Percentiles rank a stretch among this genome's conserved stretches.
These are phyloP conservation scores for Aspergillus baeticus DNA, from an alignment of 495 filamentous ascomycete genomes.

Conservation along the genomic window DNA sequence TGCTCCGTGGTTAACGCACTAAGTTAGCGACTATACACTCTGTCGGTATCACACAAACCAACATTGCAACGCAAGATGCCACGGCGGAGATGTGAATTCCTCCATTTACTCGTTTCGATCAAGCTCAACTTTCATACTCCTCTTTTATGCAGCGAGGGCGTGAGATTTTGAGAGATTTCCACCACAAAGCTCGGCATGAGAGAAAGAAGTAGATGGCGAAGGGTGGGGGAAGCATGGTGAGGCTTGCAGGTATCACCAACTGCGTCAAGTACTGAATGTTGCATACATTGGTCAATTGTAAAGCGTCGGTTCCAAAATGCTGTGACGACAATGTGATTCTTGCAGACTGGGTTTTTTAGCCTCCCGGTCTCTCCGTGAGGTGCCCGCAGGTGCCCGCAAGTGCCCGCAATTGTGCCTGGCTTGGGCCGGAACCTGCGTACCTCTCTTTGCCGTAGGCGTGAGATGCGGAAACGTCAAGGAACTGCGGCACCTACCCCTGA, in stretches of 20 bases:
- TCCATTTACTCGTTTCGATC: constrained; percentile 9
- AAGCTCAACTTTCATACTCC: background rate
- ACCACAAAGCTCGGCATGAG: constrained; percentile 5
- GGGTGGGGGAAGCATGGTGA: constrained; percentile 4
- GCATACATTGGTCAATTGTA: constrained; percentile 17
- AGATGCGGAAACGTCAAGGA: constrained; percentile 18
- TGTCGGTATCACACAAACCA: constrained; percentile 26
- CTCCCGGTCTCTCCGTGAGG: constrained; percentile 1
- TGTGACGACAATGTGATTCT: constrained; percentile 27
- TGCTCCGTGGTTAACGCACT: constrained; percentile 15
- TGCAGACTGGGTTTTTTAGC: constrained; percentile 22
- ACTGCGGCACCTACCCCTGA: constrained; percentile 20
- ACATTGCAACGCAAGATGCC: constrained; percentile 6
- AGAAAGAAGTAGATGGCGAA: constrained; percentile 6
- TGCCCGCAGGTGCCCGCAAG: too few species aligned
- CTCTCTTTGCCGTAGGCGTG: constrained; percentile 13
- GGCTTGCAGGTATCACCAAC: constrained; percentile 38
- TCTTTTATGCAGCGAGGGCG: background rate
- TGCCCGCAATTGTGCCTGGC: constrained; percentile 20
- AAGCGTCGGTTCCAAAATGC: constrained; percentile 11
- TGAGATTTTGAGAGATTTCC: constrained; percentile 1
- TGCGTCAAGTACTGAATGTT: constrained; percentile 24
- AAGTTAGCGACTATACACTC: constrained; percentile 20
- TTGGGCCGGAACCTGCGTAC: constrained; percentile 6
- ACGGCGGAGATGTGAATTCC: background rate